Conservation (phyloP, 352 stramenopile species). For the Globisporangium nagaii region DNA sequence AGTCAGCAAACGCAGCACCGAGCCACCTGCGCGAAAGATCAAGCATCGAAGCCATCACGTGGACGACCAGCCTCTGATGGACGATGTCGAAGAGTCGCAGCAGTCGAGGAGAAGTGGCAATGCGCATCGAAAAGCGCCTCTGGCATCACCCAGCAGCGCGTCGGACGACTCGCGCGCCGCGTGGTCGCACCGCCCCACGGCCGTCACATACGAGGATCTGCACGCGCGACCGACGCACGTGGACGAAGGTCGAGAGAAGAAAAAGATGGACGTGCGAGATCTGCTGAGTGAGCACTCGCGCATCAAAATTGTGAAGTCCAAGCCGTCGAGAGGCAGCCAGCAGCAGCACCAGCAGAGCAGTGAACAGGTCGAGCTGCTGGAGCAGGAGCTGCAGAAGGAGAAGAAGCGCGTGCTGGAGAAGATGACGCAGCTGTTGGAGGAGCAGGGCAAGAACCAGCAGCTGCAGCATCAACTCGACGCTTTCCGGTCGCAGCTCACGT, state of each 20-base stretch:
- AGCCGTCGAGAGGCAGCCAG: background rate
- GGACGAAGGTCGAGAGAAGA: background rate
- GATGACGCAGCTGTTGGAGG: slow-evolving; percentile 59
- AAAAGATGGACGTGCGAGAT: slow-evolving; percentile 14
- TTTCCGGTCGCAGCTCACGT: slow-evolving; percentile 28
- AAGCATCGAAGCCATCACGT: background rate
- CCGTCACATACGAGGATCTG: slow-evolving; percentile 1
- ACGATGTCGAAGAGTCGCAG: background rate
- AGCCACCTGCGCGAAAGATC: background rate
- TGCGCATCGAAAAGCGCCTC: background rate
- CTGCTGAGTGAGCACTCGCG: slow-evolving; percentile 7
- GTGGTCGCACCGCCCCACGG: slow-evolving; percentile 6
- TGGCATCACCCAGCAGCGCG: slow-evolving; percentile 7
- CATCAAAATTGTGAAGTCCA: background rate
- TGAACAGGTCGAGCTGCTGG: slow-evolving; percentile 16
- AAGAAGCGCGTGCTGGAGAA: slow-evolving; percentile 67
- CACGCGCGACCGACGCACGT: background rate
- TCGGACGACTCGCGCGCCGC: background rate
- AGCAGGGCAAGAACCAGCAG: slow-evolving; percentile 59
- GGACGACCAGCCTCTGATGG: background rate
- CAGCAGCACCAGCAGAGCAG: too few relatives aligned
- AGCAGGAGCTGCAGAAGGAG: slow-evolving; percentile 53
- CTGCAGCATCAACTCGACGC: slow-evolving; percentile 35
- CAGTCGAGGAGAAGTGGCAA: background rate
- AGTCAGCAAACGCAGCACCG: background rate